Percentiles rank a stretch among this genome's conserved stretches.
phyloP scores from a whole-genome alignment of 176 grass and related monocot genomes.

The Cymbopogon citratus region DNA sequence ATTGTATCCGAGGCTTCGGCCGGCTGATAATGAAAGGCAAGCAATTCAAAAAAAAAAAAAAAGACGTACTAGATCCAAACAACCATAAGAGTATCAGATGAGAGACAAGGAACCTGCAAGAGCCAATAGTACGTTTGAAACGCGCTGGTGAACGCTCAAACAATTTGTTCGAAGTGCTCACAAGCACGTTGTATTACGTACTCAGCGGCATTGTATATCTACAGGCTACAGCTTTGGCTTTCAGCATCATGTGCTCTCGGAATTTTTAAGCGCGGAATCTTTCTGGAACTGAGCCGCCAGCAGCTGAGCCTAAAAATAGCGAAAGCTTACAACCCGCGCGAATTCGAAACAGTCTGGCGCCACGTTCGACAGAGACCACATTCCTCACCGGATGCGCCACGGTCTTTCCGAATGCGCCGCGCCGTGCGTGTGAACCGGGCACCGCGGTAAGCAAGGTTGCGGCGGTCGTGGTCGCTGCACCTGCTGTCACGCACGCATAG shows the following conservation, averaged over 20 bases:
- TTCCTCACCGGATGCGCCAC: background rate
- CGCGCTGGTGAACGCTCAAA: too few species aligned
- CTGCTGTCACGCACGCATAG: background rate
- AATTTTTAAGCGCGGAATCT: background rate
- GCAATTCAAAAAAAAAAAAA: too few species aligned
- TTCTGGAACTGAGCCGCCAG: constrained; percentile 23
- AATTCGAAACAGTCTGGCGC: too few species aligned
- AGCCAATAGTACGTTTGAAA: too few species aligned
- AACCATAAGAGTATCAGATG: too few species aligned
- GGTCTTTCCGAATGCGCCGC: background rate
- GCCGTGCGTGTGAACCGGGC: constrained; percentile 11
- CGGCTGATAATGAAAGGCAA: too few species aligned
- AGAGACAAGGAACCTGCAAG: too few species aligned
- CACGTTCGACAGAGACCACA: background rate
- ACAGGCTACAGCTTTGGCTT: background rate
- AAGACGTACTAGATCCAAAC: too few species aligned
- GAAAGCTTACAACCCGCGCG: too few species aligned
- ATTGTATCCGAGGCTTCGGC: too few species aligned
- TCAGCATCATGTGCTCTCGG: background rate
- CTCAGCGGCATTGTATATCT: too few species aligned
- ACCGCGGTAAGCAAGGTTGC: background rate
- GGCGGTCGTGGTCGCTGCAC: background rate
- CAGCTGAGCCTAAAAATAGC: too few species aligned
- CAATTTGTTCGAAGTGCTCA: background rate
- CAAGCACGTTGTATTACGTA: background rate